These are phyloP conservation scores for Pseudogymnoascus verrucosus DNA, from an alignment of 2,329 filamentous ascomycete genomes.

Conservation along the genomic window DNA sequence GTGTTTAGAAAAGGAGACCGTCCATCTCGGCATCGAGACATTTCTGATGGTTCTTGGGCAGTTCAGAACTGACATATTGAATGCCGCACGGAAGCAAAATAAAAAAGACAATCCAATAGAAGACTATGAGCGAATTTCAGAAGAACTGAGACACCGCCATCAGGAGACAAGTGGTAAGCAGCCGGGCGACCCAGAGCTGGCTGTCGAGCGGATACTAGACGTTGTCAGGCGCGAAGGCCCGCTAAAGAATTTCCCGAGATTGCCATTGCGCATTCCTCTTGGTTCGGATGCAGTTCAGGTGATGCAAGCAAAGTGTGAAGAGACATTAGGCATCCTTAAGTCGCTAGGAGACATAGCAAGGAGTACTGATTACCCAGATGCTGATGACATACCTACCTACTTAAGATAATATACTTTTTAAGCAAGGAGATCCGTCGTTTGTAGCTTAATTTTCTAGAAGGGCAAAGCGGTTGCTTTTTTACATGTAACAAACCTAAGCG, in stretches of 20 bases:
- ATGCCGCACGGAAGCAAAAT: neutral
- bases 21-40: slow-evolving; percentile 13
- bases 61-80: slow-evolving; percentile 40
- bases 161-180: slow-evolving; percentile 18
- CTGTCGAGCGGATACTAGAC: slow-evolving; percentile 32
- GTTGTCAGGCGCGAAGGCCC: slow-evolving; percentile 27
- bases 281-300: slow-evolving; percentile 28
- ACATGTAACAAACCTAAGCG: neutral
- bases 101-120: slow-evolving; percentile 11
- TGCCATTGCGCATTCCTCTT: slow-evolving; percentile 28
- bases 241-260: slow-evolving; percentile 24
- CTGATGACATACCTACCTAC: neutral
- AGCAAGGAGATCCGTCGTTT: neutral
- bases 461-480: neutral
- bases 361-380: neutral
- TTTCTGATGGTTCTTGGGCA: slow-evolving; percentile 38
- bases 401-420: neutral
- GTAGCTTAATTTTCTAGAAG: neutral
- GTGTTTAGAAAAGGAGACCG: slow-evolving; percentile 14
- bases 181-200: slow-evolving; percentile 34
- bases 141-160: neutral
- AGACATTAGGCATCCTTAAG: slow-evolving; percentile 1
- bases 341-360: neutral
- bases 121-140: slow-evolving; percentile 7
- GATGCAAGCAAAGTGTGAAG: slow-evolving; percentile 23